These are phyloP conservation scores for Cyclotella sp. DNA, from an alignment of 108 stramenopile genomes.

Conservation along the genomic window DNA sequence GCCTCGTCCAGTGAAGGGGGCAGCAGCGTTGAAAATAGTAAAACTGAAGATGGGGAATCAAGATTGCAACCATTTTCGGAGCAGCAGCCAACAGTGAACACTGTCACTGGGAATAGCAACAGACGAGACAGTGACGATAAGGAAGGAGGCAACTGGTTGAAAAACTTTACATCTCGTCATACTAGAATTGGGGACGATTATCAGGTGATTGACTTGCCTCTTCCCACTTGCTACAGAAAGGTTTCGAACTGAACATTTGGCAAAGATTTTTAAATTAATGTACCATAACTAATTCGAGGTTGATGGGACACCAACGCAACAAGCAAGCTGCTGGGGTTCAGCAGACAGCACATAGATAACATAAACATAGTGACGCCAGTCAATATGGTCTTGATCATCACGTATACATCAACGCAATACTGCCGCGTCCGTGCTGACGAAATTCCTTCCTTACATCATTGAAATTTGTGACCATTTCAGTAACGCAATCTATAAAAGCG, in stretches of 20 bases:
- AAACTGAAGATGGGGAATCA: neutral
- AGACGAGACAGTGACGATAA: constrained; percentile 11
- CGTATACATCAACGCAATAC: constrained; percentile 27
- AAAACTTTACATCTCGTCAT: constrained; percentile 30
- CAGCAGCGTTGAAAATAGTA: neutral
- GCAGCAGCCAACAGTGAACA: neutral
- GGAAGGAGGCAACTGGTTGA: constrained; percentile 28
- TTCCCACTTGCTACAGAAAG: constrained; percentile 8
- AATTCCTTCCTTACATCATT: constrained; percentile 41
- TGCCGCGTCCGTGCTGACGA: constrained; percentile 28
- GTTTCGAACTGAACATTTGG: neutral
- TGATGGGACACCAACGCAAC: neutral
- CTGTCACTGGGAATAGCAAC: neutral
- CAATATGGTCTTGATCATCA: constrained; percentile 9
- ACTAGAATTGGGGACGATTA: constrained; percentile 33
- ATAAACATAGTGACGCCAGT: neutral
- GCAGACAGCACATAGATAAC: neutral
- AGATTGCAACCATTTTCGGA: no score
- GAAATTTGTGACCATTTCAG: constrained; percentile 35
- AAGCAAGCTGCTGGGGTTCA: neutral
- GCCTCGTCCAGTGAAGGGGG: neutral
- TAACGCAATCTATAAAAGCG: constrained; percentile 30
- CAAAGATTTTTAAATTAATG: neutral
- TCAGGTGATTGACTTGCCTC: constrained; percentile 40
- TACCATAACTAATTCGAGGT: neutral